Evolutionary conservation across 192 early-diverging fungal species (phyloP).

Genomic region (Chytriomyces hyalinus): DNA sequence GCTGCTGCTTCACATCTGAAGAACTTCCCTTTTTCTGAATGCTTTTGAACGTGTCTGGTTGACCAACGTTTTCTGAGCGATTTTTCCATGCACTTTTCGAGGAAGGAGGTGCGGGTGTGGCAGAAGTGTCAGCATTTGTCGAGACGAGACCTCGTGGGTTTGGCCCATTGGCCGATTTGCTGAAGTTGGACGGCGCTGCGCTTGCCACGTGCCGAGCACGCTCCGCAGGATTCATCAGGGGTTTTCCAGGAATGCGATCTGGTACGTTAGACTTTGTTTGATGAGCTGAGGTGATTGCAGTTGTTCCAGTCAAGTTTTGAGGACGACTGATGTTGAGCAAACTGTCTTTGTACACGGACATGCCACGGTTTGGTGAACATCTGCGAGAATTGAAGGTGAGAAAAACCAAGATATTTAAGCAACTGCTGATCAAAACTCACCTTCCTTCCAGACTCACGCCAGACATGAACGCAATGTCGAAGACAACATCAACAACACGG

Average conservation of each 20-base stretch:
- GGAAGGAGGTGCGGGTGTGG: background rate
- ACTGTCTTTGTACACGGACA: slow-evolving; percentile 63
- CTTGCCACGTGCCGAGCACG: background rate
- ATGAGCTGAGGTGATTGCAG: slow-evolving; percentile 12
- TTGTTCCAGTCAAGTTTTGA: slow-evolving; percentile 51
- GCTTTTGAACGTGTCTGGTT: background rate
- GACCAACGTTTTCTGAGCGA: background rate
- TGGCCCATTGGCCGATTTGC: background rate
- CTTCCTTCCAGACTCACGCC: slow-evolving; percentile 77
- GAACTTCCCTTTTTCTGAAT: background rate
- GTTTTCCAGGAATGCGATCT: slow-evolving; percentile 36
- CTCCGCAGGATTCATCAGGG: slow-evolving; percentile 16
- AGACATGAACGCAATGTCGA: slow-evolving; percentile 83
- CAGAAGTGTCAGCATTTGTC: background rate
- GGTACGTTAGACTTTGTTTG: slow-evolving; percentile 19
- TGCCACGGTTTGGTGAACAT: slow-evolving; percentile 78
- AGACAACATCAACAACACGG: slow-evolving; percentile 78
- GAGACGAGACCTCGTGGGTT: slow-evolving; percentile 3
- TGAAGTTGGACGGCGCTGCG: background rate
- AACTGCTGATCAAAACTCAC: slow-evolving; percentile 34
- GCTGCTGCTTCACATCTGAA: slow-evolving; percentile 9
- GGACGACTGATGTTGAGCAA: slow-evolving; percentile 76
- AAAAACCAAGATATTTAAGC: background rate
- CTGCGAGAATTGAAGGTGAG: slow-evolving; percentile 25
- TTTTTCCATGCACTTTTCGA: slow-evolving; percentile 28